Conservation (phyloP, 352 stramenopile species). For the Globisporangium rhizosaccharum region DNA sequence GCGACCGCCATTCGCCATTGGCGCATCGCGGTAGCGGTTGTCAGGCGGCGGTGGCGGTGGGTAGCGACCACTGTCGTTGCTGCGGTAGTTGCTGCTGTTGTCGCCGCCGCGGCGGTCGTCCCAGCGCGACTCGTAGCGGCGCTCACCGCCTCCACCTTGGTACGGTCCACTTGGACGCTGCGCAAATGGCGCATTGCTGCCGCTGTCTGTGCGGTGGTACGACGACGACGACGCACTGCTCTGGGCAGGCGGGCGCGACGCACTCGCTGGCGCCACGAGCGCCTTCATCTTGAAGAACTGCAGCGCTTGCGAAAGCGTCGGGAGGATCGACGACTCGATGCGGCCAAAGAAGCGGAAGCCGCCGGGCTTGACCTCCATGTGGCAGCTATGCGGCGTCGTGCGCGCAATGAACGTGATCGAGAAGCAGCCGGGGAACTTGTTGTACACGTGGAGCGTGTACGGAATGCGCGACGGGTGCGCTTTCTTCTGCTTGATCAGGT, state of each 20-base stretch:
- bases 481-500: constrained; percentile 88
- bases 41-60: neutral
- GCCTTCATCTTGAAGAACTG: constrained; percentile 91
- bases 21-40: constrained; percentile 9
- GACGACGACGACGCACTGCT: constrained; percentile 30
- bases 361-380: constrained; percentile 84
- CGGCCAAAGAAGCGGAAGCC: constrained; percentile 85
- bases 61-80: constrained; percentile 11
- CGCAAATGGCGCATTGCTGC: constrained; percentile 47
- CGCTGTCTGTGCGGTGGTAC: constrained; percentile 41
- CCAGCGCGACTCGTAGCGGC: constrained; percentile 61
- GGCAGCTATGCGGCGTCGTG: constrained; percentile 77
- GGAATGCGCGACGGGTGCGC: constrained; percentile 77
- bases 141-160: constrained; percentile 31
- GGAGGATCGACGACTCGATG: constrained; percentile 82
- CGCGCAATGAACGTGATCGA: constrained; percentile 87
- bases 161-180: constrained; percentile 40
- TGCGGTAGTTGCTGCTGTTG: constrained; percentile 13
- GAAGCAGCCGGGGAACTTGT: constrained; percentile 84
- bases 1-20: constrained; percentile 3
- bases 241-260: constrained; percentile 23
- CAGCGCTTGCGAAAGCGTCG: constrained; percentile 69
- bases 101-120: constrained; percentile 52
- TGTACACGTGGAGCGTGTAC: constrained; percentile 83
- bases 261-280: constrained; percentile 42